Evolutionary conservation across 2,329 filamentous ascomycete genomes (phyloP).

Genomic region (Fonsecaea monophora): DNA sequence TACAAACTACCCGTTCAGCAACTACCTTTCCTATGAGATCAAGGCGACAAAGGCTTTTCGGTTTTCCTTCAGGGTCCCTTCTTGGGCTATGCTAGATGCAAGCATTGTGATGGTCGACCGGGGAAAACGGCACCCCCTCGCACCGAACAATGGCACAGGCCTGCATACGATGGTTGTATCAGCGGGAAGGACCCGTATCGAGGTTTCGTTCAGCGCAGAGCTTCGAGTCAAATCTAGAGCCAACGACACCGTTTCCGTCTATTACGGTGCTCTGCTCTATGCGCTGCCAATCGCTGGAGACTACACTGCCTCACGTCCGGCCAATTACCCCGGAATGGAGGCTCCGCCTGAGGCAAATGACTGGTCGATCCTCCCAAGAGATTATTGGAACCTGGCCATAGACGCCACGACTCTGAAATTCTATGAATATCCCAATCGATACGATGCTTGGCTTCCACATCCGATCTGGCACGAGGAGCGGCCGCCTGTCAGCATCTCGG

Average conservation of each 20-base stretch:
- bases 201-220: slow-evolving; percentile 45
- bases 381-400: slow-evolving; percentile 45
- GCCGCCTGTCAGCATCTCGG: slow-evolving; percentile 49
- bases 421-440: slow-evolving; percentile 40
- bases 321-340: slow-evolving; percentile 41
- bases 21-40: slow-evolving; percentile 51
- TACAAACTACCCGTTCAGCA: slow-evolving; percentile 59
- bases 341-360: slow-evolving; percentile 45
- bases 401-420: slow-evolving; percentile 46
- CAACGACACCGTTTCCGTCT: slow-evolving; percentile 53
- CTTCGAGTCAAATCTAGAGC: slow-evolving; percentile 48
- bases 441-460: slow-evolving; percentile 36
- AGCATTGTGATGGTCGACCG: slow-evolving; percentile 39
- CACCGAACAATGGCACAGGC: slow-evolving; percentile 47
- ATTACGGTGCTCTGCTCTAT: slow-evolving; percentile 55
- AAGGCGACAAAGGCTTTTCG: slow-evolving; percentile 47
- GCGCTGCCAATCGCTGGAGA: slow-evolving; percentile 49
- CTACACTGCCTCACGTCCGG: slow-evolving; percentile 39
- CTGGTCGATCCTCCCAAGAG: slow-evolving; percentile 46
- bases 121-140: slow-evolving; percentile 33
- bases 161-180: slow-evolving; percentile 49
- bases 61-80: slow-evolving; percentile 57
- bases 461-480: slow-evolving; percentile 45
- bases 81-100: slow-evolving; percentile 48
- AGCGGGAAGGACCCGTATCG: slow-evolving; percentile 45